Percentiles rank a stretch among this genome's conserved stretches.
Evolutionary conservation across 768 basidiomycete genomes (phyloP).

Genomic region (Lactarius psammicola): DNA sequence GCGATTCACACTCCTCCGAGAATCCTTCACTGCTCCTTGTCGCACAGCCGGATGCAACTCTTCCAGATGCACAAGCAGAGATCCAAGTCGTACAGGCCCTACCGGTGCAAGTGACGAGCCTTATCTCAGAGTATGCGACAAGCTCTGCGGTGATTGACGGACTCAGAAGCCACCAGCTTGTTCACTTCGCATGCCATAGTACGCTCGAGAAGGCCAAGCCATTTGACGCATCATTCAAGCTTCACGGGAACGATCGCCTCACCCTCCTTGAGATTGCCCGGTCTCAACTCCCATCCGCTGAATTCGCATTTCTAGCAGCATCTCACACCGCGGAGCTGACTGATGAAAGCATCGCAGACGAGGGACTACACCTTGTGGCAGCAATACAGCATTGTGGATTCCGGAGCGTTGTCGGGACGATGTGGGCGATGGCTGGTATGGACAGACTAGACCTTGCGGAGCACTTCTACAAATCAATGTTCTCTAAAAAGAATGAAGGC

Average conservation of each 20-base stretch:
- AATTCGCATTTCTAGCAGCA: constrained; percentile 12
- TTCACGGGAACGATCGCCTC: not conserved
- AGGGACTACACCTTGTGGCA: too few species aligned
- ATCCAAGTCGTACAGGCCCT: not conserved
- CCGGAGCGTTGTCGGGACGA: too few species aligned
- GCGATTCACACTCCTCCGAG: not conserved
- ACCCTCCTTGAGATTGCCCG: too few species aligned
- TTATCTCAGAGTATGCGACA: not conserved
- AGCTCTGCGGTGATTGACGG: not conserved
- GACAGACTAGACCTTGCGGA: constrained; percentile 12
- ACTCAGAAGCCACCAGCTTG: not conserved
- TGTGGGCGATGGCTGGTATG: too few species aligned
- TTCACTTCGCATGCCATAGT: not conserved
- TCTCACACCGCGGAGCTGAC: constrained; percentile 1
- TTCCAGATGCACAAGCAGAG: not conserved
- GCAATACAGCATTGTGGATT: too few species aligned
- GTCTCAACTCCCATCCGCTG: constrained; percentile 4
- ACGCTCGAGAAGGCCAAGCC: not conserved
- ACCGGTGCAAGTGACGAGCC: not conserved
- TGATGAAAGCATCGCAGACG: too few species aligned
- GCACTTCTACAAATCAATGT: constrained; percentile 2
- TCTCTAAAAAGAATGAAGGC: not conserved
- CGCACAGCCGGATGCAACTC: not conserved
- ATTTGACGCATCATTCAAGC: not conserved
- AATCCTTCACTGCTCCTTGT: not conserved